A percentile compares a stretch with the other conserved stretches of the same genome.
These are phyloP conservation scores for Yarrowia porcina DNA, from an alignment of 805 yeast species.

Conservation along the genomic window DNA sequence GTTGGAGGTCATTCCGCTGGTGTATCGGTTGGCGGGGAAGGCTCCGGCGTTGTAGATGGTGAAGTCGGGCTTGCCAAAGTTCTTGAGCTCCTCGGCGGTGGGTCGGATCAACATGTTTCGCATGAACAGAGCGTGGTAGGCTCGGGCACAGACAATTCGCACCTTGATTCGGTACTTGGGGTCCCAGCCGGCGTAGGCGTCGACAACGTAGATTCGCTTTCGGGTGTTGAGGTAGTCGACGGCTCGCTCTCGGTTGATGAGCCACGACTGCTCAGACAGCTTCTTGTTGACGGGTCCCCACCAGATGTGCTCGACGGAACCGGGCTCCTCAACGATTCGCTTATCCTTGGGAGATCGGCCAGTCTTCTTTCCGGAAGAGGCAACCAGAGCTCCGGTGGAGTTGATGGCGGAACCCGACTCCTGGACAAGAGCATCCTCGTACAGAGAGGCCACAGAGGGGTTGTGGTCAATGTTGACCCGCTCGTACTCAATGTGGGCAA, in stretches of 20 bases:
- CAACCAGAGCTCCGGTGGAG: conserved; percentile 91
- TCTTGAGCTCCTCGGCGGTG: conserved; percentile 77
- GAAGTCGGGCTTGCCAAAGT: conserved; percentile 96
- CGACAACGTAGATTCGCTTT: conserved; percentile 89
- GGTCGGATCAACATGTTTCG: conserved; percentile 97
- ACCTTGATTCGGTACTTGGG: conserved; percentile 95
- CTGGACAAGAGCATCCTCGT: conserved; percentile 82
- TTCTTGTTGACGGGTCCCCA: conserved; percentile 99
- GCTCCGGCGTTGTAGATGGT: conserved; percentile 98
- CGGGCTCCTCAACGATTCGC: conserved; percentile 92
- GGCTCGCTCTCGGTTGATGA: conserved; percentile 92
- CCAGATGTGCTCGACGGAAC: conserved; percentile 84
- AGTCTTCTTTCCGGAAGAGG: conserved; percentile 92
- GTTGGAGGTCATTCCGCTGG: conserved; percentile 95
- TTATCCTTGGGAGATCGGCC: conserved; percentile 99
- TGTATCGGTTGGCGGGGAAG: conserved; percentile 95
- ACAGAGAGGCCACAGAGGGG: conserved; percentile 86
- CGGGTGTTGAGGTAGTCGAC: conserved; percentile 94
- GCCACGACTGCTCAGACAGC: conserved; percentile 92
- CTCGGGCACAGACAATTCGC: conserved; percentile 94
- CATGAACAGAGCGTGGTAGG: conserved; percentile 97
- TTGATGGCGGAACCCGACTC: conserved; percentile 91
- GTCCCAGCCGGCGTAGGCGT: conserved; percentile 99
- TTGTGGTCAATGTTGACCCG: conserved; percentile 59
- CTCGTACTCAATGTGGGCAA: conserved; percentile 44